Conservation (phyloP, 192 early-diverging fungal species). For the Cetraspora pellucida region DNA sequence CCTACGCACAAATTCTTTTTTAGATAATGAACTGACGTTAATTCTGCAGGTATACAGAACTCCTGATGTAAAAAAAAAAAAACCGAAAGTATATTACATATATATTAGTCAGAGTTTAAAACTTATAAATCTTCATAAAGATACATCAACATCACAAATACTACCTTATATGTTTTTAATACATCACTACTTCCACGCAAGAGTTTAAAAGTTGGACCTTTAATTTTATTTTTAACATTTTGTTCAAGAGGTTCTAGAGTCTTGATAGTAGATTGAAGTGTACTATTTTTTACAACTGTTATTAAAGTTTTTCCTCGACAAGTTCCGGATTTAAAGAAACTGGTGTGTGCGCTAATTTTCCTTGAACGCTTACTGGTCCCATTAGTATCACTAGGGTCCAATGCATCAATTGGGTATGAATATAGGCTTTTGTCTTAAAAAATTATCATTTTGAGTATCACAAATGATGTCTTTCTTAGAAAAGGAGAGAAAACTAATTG, state of each 20-base stretch:
- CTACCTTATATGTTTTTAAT: slow-evolving; percentile 62
- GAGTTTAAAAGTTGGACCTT: slow-evolving; percentile 39
- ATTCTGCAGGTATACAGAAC: slow-evolving; percentile 91
- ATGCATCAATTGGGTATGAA: slow-evolving; percentile 74
- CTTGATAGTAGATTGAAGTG: slow-evolving; percentile 45
- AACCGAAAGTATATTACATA: slow-evolving; percentile 44
- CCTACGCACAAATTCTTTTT: slow-evolving; percentile 87
- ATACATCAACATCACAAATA: neutral
- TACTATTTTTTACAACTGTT: slow-evolving; percentile 43
- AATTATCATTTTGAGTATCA: slow-evolving; percentile 55
- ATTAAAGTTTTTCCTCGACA: slow-evolving; percentile 44
- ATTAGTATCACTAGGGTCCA: slow-evolving; percentile 65
- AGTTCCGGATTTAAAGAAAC: slow-evolving; percentile 54
- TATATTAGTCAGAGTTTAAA: slow-evolving; percentile 53
- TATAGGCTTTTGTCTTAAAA: slow-evolving; percentile 73
- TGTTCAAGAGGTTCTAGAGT: slow-evolving; percentile 50
- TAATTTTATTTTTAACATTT: slow-evolving; percentile 42
- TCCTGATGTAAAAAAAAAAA: slow-evolving; percentile 59
- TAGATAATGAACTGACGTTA: slow-evolving; percentile 83
- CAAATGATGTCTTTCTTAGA: slow-evolving; percentile 73
- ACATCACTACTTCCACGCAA: slow-evolving; percentile 42
- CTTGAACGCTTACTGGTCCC: slow-evolving; percentile 50
- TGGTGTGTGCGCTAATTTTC: slow-evolving; percentile 54
- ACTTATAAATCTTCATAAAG: slow-evolving; percentile 33
- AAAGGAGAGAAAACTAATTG: slow-evolving; percentile 67